Evolutionary conservation across 805 yeast species (phyloP), one percentile per base, ranked within the genome.

Genomic region (Kluyveromyces starmeri): DNA sequence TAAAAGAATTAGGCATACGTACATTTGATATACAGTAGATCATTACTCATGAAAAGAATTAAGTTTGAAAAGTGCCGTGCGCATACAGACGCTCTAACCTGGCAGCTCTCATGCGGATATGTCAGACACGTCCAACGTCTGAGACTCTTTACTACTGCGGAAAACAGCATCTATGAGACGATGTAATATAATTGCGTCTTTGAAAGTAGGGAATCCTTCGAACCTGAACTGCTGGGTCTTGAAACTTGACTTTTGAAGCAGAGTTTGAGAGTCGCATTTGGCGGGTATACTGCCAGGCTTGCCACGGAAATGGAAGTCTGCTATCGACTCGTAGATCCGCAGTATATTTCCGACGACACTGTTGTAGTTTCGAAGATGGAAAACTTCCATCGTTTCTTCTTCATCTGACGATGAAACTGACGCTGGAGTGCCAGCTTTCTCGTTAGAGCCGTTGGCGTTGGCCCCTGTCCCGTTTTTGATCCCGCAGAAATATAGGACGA

Each of bases 401-500:
- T 52, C 53, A 2, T 37, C 39, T 8, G 29, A 15, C 16, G 26
- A 21, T 4, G 27, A 17, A 10, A 32, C 16, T 12, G 14, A 7
- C 11, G 32, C 32, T 7, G 36, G 40, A 10, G 26, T 4, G 23
- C 32, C 7, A 17, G 34, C 9, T 18, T 22, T 20, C 16, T 15
- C n/a, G n/a, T 13, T 11, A 25, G 22, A 12, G n/a, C 44, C 53
- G 27, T 47, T 39, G 13, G 42, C 39, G 34, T 31, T 31, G 13
- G 23, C 16, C 9, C 28, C 29, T 5, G 19, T 33, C 11, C 21
- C 28, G 28, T 14, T 30, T 23, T 47, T 47, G 7, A 39, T 37
- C 28, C 59, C 59, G 36, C 52, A 50, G 35, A 51, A 54, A 37
- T 52, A 54, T 22, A 54, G 37, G 1, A 52, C 58, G 8, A 54